These are phyloP conservation scores for Ustilago curta DNA, from an alignment of 1,284 basidiomycete genomes.

Conservation along the genomic window DNA sequence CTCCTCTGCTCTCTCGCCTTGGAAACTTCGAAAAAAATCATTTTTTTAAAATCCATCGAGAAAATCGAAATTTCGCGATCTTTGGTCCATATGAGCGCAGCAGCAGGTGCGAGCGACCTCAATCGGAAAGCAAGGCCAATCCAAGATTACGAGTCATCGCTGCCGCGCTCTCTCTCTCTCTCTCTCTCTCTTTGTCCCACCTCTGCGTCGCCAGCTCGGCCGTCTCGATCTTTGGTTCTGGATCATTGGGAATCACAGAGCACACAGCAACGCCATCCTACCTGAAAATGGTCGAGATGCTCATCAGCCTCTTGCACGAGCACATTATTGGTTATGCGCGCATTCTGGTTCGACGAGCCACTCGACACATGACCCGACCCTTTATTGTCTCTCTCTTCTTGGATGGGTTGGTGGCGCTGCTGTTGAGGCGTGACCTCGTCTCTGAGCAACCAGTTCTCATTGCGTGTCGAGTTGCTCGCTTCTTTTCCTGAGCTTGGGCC, in stretches of 20 bases:
- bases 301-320: background rate
- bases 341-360: background rate
- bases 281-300: background rate
- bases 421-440: too few relatives aligned
- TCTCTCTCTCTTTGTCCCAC: background rate
- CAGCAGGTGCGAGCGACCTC: background rate
- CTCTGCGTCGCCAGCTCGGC: background rate
- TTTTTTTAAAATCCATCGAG: background rate
- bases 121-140: background rate
- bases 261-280: background rate
- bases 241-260: background rate
- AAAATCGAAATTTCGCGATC: slow-evolving; percentile 29
- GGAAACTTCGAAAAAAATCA: background rate
- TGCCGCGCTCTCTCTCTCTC: background rate
- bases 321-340: slow-evolving; percentile 5
- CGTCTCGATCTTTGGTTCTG: slow-evolving; percentile 4
- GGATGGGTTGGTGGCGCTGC: too few relatives aligned
- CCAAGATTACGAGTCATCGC: slow-evolving; percentile 5
- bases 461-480: too few relatives aligned
- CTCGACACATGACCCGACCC: background rate
- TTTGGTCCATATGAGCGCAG: slow-evolving; percentile 7
- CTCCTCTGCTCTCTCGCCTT: slow-evolving; percentile 9
- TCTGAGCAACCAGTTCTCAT: too few relatives aligned
- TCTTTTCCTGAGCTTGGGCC: too few relatives aligned
- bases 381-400: too few relatives aligned